Base-by-base conservation (phyloP, 768 basidiomycete genomes). In the Boletus bicolor region DNA sequence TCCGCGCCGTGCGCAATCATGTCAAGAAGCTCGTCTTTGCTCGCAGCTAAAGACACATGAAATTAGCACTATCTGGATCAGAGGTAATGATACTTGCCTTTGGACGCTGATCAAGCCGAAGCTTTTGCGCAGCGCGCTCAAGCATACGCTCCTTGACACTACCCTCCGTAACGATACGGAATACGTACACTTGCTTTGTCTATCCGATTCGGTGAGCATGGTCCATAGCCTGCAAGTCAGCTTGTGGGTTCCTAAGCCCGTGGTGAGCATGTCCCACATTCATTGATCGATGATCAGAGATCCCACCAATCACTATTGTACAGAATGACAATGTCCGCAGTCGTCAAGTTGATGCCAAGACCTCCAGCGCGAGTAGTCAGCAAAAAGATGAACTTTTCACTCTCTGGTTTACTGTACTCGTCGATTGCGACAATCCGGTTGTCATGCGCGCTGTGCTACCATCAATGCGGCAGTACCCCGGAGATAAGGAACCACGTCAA, bases 1-100 rank as follows among this genome's bases (percentile, higher is more conserved):
- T 98, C 96, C 0, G 94, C 96, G 19, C 97, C 96, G 65, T 96
- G 93, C 7, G 94, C 87, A 56, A 99, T 98, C 93, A 98, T 99
- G 68, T 98, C 95, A 36, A 98, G 75, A 14, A 99, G 78, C 55
- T 98, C 97, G 46, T 98, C 97, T 76, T 98, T 98, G 70, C 85
- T 91, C 15, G 91, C 88, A 51, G 91, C 94, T 87, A 64, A 43
- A 54, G 24, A 61, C 19, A 30, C 35, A 44, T 54, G 12, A 49
- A 32, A 28, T 35, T 19, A 38, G 14, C 7, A 11, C 26, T 34
- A 56, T 48, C 28, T 5, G 4, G 43, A 57, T 41, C 47, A 7
- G 5, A 15, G 2, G 17, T 8, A 44, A 30, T 5, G 12, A 34
- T n/a, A 66, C 80, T 58, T 64, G 82, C 89, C 84, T 76, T 96